Conservation (phyloP, 148 eudicot genomes). For the Suaeda aralocaspica region DNA sequence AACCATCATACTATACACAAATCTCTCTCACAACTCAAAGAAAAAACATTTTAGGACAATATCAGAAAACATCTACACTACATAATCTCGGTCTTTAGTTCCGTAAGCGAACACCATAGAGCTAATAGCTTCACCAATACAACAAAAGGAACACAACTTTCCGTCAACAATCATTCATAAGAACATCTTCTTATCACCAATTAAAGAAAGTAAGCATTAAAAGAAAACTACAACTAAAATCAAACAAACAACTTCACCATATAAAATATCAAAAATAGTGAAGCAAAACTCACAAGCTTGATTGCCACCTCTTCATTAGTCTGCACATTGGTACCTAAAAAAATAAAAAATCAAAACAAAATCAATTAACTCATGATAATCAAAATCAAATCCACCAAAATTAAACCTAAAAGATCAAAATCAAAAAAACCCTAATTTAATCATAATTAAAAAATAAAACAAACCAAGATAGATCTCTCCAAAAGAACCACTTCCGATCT, state of each 20-base stretch:
- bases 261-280: not conserved
- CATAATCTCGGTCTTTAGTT: not conserved
- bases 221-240: too few species aligned
- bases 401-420: not conserved
- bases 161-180: not conserved
- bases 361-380: not conserved
- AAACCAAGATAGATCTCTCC: constrained; percentile 83
- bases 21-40: not conserved
- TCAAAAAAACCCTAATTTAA: too few species aligned
- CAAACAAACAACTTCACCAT: not conserved
- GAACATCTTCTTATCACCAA: not conserved
- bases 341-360: not conserved
- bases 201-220: not conserved
- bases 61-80: not conserved
- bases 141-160: not conserved
- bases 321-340: constrained; percentile 67
- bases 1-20: not conserved
- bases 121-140: not conserved
- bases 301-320: constrained; percentile 76
- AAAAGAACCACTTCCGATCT: constrained; percentile 77
- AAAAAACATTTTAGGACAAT: not conserved
- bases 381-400: not conserved
- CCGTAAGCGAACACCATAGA: too few species aligned
- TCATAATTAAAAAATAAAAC: not conserved
- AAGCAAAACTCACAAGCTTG: constrained; percentile 60